Evolutionary conservation across 495 filamentous ascomycete species (phyloP), one percentile per base, ranked within the genome.

Genomic region (Lasiosphaeria miniovina): DNA sequence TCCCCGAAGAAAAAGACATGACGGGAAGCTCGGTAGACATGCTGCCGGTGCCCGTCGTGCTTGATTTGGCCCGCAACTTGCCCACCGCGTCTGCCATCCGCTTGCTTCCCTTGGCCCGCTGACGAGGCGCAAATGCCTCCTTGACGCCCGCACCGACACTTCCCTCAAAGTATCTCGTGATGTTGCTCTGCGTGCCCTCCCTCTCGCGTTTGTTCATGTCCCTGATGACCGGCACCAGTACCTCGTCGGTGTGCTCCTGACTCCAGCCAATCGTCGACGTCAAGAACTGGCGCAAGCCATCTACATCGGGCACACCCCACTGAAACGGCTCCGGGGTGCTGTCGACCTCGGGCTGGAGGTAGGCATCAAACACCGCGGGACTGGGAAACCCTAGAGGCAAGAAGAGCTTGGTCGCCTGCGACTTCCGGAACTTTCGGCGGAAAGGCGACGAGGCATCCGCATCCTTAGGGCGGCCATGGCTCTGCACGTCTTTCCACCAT

Each of bases 261-360:
- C 80, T 84, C 94, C 94, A 98, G 1, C 94, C 94, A 60, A 98
- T 88, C 1, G 91, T 96, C n/a, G 79, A 74, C 91, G 96, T 96
- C 46, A 98, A 76, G 65, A 93, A 98, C 15, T 76, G 76, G n/a
- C 95, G 74, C 54, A 98, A 73, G 0, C 89, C 89, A 50, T 94
- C 90, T 4, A 98, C 79, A 64, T 98, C 94, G 0, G 94, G 94
- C 0, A 96, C 88, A 17, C 94, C 94, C 94, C 94, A 98, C 71
- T 92, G 87, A 64, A 98, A 98, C 4, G 77, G 72, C 45, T 90
- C 87, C 0, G 90, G 82, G 59, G 86, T 87, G 12, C 71, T 70
- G 67, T 98, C 94, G 15, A 97, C 91, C 64, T 91, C 89, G 0
- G 94, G 95, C 6, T 89, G 66, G 1, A 93, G 75, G 68, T 98